A percentile compares a stretch with the other conserved stretches of the same genome.
phyloP scores from a whole-genome alignment of 75 land plant species.

The Adiantum capillusveneris region DNA sequence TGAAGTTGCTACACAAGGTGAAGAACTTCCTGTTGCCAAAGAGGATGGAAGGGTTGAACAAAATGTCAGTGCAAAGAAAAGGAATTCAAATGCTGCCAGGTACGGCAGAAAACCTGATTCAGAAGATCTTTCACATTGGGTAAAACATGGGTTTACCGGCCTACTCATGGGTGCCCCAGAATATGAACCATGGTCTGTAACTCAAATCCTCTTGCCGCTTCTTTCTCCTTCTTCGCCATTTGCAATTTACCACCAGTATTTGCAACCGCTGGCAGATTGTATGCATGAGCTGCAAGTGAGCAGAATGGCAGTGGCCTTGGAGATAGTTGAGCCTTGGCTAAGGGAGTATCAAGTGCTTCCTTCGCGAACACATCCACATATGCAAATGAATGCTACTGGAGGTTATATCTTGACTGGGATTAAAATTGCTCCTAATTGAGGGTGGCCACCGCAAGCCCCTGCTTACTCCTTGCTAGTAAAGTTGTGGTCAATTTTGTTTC shows the following conservation, averaged over 20 bases:
- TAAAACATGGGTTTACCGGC: conserved; percentile 79
- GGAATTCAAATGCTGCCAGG: too few relatives aligned
- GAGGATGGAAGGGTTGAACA: neutral
- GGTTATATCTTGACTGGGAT: conserved; percentile 88
- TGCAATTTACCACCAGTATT: conserved; percentile 75
- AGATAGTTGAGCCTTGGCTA: conserved; percentile 96
- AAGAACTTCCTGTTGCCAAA: neutral
- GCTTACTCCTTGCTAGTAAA: too few relatives aligned
- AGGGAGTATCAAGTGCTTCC: conserved; percentile 99
- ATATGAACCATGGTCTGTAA: conserved; percentile 54
- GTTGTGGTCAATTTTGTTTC: too few relatives aligned
- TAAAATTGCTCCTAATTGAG: too few relatives aligned
- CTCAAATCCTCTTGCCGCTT: conserved; percentile 69
- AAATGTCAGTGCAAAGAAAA: neutral
- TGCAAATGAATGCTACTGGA: conserved; percentile 93
- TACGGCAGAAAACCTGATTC: conserved; percentile 4
- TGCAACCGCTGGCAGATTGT: conserved; percentile 94
- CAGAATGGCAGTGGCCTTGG: conserved; percentile 73
- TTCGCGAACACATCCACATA: conserved; percentile 80
- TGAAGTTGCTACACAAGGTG: neutral
- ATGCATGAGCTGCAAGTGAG: conserved; percentile 67
- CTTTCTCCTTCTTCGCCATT: conserved; percentile 82
- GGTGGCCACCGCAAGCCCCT: too few relatives aligned
- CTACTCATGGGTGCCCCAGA: conserved; percentile 78
- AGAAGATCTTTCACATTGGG: conserved; percentile 44